Evolutionary conservation across 495 filamentous ascomycete species (phyloP), one percentile per base, ranked within the genome.

Genomic region (Neurospora sp.): DNA sequence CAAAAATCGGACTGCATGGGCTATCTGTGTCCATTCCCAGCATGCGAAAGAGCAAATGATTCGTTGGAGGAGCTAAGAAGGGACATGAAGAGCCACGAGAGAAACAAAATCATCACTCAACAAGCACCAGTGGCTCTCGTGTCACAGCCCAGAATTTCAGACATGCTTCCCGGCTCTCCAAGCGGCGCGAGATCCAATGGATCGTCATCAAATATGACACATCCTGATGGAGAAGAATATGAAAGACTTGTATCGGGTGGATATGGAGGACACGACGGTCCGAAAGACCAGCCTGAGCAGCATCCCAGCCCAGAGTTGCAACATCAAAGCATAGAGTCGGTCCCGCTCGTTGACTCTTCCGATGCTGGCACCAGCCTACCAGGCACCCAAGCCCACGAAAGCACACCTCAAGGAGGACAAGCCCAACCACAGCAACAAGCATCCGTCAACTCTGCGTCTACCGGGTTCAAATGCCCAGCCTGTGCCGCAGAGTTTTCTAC

Each of bases 41-140:
- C 0, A 1, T 48, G 44, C n/a, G 0, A 4, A 48, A 20, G 1
- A 3, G 2, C n/a, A 20, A 3, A 20, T 20, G 1, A 20, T 4
- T 10, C n/a, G n/a, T 20, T 48, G 44, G 44, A 20, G 44, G n/a
- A 22, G n/a, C 44, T 48, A 20, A 48, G 8, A 20, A 20, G 44
- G 8, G 8, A 48, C 44, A 20, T 48, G n/a, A 48, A 48, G 44
- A 48, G 44, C 44, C 44, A 48, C n/a, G 8, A 1, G 44, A 20
- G 1, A 0, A 10, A 10, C 8, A 5, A 4, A 4, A 20, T 3
- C n/a, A 0, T 48, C 17, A 48, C 44, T 48, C 44, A 4, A 20
- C n/a, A 10, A 20, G 8, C 17, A 20, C 3, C 0, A 10, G 3
- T 10, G n/a, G 44, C n/a, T 10, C 3, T 3, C 3, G 8, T 3